Evolutionary conservation across 2,329 filamentous ascomycete genomes (phyloP).

Genomic region (Clonostachys rhizophaga): DNA sequence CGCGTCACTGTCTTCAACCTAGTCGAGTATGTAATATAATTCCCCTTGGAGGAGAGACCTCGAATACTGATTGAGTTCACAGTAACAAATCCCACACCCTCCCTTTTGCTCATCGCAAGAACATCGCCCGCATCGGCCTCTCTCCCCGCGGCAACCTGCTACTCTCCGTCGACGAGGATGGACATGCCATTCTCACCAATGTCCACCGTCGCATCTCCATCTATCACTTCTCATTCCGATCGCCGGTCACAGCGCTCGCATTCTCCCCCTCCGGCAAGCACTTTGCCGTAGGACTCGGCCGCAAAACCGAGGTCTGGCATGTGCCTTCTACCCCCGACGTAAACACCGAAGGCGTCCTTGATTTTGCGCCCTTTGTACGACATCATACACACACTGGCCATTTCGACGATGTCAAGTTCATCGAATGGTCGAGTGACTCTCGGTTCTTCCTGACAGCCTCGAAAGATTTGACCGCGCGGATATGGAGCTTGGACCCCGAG

Average conservation of each 20-base stretch:
- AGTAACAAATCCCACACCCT: constrained; percentile 87
- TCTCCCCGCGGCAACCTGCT: constrained; percentile 89
- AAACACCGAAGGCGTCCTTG: constrained; percentile 73
- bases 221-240: constrained; percentile 93
- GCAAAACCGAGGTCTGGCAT: constrained; percentile 92
- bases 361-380: constrained; percentile 91
- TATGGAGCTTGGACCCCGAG: constrained; percentile 90
- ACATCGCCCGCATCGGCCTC: constrained; percentile 83
- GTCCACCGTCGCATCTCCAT: constrained; percentile 79
- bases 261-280: constrained; percentile 90
- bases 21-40: constrained; percentile 65
- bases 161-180: constrained; percentile 90
- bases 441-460: constrained; percentile 91
- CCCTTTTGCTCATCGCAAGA: constrained; percentile 88
- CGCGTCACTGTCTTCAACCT: constrained; percentile 94
- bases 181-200: constrained; percentile 88
- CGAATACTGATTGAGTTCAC: neutral
- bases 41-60: neutral
- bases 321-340: constrained; percentile 86
- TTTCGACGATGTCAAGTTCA: constrained; percentile 78
- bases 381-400: constrained; percentile 85
- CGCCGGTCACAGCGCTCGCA: constrained; percentile 74
- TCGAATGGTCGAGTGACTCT: constrained; percentile 96
- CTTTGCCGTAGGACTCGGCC: constrained; percentile 84
- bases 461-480: constrained; percentile 85